Percentiles rank a stretch among this genome's conserved stretches.
phyloP scores from a whole-genome alignment of 1,284 basidiomycete species.

The Lignosus rhinocerotis region DNA sequence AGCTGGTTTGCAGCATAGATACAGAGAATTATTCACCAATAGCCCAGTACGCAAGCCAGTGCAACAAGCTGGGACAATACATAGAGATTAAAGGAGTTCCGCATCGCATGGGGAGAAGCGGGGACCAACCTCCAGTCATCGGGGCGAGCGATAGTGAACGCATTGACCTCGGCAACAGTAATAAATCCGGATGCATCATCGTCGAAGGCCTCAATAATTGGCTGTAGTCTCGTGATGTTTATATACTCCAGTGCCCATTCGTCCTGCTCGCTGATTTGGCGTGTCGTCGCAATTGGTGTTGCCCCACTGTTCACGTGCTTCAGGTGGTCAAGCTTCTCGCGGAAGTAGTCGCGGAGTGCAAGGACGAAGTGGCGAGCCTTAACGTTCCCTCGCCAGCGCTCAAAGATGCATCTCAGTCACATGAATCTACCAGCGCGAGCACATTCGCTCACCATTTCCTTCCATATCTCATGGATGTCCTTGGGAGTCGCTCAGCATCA shows the following conservation, averaged over 20 bases:
- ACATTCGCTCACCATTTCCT: conserved; percentile 28
- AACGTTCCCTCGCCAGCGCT: conserved; percentile 39
- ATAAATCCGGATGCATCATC: conserved; percentile 51
- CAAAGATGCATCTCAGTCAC: neutral
- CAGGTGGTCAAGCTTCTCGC: conserved; percentile 22
- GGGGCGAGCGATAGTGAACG: conserved; percentile 12
- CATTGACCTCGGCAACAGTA: conserved; percentile 40
- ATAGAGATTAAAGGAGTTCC: neutral
- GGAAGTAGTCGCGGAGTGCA: conserved; percentile 38
- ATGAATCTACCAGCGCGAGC: no score
- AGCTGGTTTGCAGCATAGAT: neutral
- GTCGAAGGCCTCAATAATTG: conserved; percentile 49
- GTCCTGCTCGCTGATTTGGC: conserved; percentile 22
- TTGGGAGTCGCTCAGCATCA: neutral
- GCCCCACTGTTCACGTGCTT: neutral
- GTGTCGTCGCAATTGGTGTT: conserved; percentile 18
- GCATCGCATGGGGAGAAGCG: neutral
- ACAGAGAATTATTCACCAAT: conserved; percentile 31
- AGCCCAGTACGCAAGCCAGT: conserved; percentile 47
- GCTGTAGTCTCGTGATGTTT: conserved; percentile 41
- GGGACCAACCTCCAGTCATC: conserved; percentile 17
- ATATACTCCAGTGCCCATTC: conserved; percentile 47
- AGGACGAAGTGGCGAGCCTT: conserved; percentile 38
- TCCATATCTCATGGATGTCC: conserved; percentile 28
- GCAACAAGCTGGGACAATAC: neutral